A percentile compares a stretch with the other conserved stretches of the same genome.
Evolutionary conservation across 331 rosid genomes (phyloP).

Genomic region (Quercus tomentella): DNA sequence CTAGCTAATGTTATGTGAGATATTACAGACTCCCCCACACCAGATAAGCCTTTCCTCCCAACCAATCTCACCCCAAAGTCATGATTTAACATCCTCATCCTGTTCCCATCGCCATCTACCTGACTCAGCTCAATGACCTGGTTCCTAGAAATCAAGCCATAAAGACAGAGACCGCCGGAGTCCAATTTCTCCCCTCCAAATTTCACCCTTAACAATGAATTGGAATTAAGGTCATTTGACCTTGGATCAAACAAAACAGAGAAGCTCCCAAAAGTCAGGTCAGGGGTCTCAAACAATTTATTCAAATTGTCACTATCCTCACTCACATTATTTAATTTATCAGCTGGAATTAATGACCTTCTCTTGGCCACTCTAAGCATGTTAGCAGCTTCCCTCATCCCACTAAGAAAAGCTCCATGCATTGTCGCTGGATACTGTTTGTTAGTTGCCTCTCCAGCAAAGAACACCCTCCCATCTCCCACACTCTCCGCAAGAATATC

Average conservation of each 20-base stretch:
- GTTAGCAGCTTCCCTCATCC: constrained; percentile 96
- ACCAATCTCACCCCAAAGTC: constrained; percentile 57
- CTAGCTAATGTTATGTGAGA: constrained; percentile 40
- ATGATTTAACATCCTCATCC: constrained; percentile 47
- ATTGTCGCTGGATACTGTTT: constrained; percentile 91
- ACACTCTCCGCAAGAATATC: constrained; percentile 74
- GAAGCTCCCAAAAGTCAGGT: constrained; percentile 63
- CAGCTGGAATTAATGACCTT: constrained; percentile 24
- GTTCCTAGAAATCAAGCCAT: constrained; percentile 53
- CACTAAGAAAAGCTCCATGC: constrained; percentile 93
- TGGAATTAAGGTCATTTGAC: constrained; percentile 42
- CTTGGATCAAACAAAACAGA: constrained; percentile 63
- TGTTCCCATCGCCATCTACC: constrained; percentile 52
- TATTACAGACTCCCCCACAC: constrained; percentile 53
- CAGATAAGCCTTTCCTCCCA: constrained; percentile 65
- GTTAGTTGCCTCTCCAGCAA: constrained; percentile 90
- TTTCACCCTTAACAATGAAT: constrained; percentile 55
- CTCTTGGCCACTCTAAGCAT: constrained; percentile 66
- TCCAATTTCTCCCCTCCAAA: constrained; percentile 40
- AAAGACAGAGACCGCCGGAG: constrained; percentile 35
- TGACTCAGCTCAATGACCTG: constrained; percentile 51
- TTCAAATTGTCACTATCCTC: constrained; percentile 45
- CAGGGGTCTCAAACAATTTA: constrained; percentile 54
- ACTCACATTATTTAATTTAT: constrained; percentile 14
- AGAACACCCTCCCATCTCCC: constrained; percentile 80